These are phyloP conservation scores for Cladophialophora immunda DNA, from an alignment of 2,329 filamentous ascomycete genomes.

Conservation along the genomic window DNA sequence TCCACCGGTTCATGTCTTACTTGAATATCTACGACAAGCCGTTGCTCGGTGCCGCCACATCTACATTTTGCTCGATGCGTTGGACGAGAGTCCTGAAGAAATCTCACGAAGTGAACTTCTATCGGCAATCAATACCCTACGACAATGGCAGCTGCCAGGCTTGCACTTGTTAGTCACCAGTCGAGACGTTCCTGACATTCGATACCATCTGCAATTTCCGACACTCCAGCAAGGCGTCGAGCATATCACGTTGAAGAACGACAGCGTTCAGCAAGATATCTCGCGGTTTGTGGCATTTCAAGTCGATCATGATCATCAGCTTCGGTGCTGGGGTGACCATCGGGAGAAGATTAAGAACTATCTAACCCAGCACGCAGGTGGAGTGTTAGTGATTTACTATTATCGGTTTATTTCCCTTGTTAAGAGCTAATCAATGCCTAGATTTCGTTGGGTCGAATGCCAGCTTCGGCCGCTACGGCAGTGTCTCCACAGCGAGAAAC, in stretches of 20 bases:
- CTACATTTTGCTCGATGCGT: conserved; percentile 40
- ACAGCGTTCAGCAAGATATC: conserved; percentile 32
- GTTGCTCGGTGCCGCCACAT: conserved; percentile 29
- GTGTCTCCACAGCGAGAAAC: conserved; percentile 34
- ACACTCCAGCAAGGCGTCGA: neutral
- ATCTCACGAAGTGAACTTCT: conserved; percentile 25
- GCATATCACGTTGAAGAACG: conserved; percentile 21
- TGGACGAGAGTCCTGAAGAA: conserved; percentile 39
- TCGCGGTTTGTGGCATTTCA: conserved; percentile 16
- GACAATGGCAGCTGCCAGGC: conserved; percentile 31
- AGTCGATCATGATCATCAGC: conserved; percentile 21
- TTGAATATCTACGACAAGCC: conserved; percentile 33
- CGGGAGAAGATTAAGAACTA: conserved; percentile 21
- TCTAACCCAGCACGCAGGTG: conserved; percentile 24
- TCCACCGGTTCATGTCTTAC: conserved; percentile 27
- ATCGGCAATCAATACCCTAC: conserved; percentile 22
- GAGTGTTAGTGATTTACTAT: conserved; percentile 27
- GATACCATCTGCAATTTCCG: conserved; percentile 20
- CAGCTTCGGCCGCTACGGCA: conserved; percentile 36
- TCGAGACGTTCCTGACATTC: conserved; percentile 38
- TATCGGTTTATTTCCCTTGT: neutral
- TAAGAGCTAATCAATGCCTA: conserved; percentile 24
- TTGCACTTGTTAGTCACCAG: conserved; percentile 39
- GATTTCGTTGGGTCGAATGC: conserved; percentile 45
- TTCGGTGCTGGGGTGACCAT: conserved; percentile 22